These are phyloP conservation scores for Lachnellula arida DNA, from an alignment of 2,329 filamentous ascomycete species.

Conservation along the genomic window DNA sequence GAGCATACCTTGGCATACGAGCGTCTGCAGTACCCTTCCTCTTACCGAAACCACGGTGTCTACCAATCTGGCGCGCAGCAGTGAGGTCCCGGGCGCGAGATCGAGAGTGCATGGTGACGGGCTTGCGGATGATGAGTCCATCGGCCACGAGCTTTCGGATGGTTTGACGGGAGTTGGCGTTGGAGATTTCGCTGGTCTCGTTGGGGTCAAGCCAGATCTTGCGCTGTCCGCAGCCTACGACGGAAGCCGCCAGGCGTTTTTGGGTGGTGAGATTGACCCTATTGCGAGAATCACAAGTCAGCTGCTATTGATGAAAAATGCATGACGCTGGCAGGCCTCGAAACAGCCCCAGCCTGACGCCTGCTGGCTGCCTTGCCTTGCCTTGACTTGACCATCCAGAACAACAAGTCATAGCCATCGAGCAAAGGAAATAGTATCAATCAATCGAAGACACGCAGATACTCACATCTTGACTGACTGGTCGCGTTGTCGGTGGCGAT, in stretches of 20 bases:
- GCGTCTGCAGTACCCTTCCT: slow-evolving; percentile 99
- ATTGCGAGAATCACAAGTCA: slow-evolving; percentile 33
- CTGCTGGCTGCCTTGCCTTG: neutral
- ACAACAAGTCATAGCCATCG: too few relatives aligned
- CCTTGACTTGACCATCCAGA: too few relatives aligned
- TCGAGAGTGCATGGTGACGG: slow-evolving; percentile 99
- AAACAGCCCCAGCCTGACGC: neutral
- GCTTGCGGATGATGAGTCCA: slow-evolving; percentile 99
- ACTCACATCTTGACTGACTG: slow-evolving; percentile 30
- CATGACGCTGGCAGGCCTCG: slow-evolving; percentile 11
- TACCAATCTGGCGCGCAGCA: slow-evolving; percentile 87
- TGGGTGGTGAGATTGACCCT: slow-evolving; percentile 99
- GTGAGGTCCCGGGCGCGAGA: slow-evolving; percentile 92
- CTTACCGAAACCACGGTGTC: slow-evolving; percentile 99
- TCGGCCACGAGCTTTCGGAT: slow-evolving; percentile 99
- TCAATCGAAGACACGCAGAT: slow-evolving; percentile 1
- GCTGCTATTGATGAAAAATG: slow-evolving; percentile 12
- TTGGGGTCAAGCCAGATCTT: slow-evolving; percentile 99
- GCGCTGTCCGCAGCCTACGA: slow-evolving; percentile 98
- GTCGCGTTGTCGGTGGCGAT: slow-evolving; percentile 29
- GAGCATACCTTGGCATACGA: slow-evolving; percentile 90
- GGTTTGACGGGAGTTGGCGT: slow-evolving; percentile 99
- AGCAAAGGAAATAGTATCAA: too few relatives aligned
- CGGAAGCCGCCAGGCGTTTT: slow-evolving; percentile 98
- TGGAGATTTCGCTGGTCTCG: slow-evolving; percentile 98